Conservation (phyloP, 148 eudicot species). For the Rhododendron simsii region DNA sequence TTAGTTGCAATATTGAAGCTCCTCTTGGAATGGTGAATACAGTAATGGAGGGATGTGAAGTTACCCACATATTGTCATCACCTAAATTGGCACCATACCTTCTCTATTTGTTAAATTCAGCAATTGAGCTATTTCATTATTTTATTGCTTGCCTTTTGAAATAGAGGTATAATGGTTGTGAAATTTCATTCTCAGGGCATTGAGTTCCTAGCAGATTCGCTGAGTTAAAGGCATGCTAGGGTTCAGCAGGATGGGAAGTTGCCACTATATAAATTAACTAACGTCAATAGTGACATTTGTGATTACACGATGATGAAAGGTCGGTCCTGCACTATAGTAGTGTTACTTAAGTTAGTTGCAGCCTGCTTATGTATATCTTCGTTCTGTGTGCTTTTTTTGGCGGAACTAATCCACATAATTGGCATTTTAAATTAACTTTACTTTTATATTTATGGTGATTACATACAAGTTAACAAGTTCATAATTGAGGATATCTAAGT, state of each 20-base stretch:
- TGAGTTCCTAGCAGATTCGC: constrained; percentile 2
- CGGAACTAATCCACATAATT: too few relatives aligned
- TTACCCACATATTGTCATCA: not conserved
- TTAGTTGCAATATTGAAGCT: not conserved
- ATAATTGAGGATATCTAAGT: too few relatives aligned
- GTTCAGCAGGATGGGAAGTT: constrained; percentile 8
- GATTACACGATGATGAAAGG: not conserved
- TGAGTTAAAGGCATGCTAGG: not conserved
- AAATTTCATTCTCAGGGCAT: constrained; percentile 22
- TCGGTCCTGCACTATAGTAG: too few relatives aligned
- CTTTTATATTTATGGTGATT: too few relatives aligned
- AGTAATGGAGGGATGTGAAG: not conserved
- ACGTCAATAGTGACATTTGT: not conserved
- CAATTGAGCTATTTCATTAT: not conserved
- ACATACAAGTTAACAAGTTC: too few relatives aligned
- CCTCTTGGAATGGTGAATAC: not conserved
- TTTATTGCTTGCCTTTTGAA: not conserved
- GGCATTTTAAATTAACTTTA: too few relatives aligned
- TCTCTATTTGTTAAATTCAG: not conserved
- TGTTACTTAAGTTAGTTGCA: too few relatives aligned
- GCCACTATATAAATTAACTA: not conserved
- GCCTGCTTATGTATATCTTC: too few relatives aligned
- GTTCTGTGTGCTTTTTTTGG: too few relatives aligned
- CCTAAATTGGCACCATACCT: not conserved
- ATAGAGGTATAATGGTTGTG: not conserved